A percentile compares a stretch with the other conserved stretches of the same genome.
phyloP scores from a whole-genome alignment of 1,284 basidiomycete species.

The Psilocybe mexicana region DNA sequence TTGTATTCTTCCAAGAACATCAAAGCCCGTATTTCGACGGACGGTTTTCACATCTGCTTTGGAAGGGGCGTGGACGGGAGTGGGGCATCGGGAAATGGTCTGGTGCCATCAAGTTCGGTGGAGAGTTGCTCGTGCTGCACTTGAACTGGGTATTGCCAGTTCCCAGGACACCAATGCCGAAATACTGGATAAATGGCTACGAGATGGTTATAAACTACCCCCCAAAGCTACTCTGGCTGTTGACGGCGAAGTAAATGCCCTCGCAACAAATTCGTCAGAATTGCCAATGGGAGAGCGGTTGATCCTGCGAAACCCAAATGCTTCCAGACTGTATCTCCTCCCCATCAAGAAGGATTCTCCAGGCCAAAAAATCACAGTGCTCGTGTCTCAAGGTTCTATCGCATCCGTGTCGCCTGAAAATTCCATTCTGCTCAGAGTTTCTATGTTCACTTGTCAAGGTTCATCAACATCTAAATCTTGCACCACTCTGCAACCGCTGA shows the following conservation, averaged over 20 bases:
- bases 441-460: constrained; percentile 44
- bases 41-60: constrained; percentile 87
- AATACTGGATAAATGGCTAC: constrained; percentile 63
- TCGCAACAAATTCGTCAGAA: constrained; percentile 21
- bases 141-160: constrained; percentile 60
- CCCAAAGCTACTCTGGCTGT: constrained; percentile 15
- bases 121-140: constrained; percentile 77
- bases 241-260: constrained; percentile 17
- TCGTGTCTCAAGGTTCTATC: constrained; percentile 62
- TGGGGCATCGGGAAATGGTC: constrained; percentile 95
- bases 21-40: constrained; percentile 48
- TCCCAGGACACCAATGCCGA: constrained; percentile 30
- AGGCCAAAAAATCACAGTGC: constrained; percentile 45
- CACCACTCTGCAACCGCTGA: constrained; percentile 40
- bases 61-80: constrained; percentile 91
- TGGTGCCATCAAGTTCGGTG: constrained; percentile 99
- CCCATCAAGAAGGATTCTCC: constrained; percentile 36
- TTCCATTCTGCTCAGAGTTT: constrained; percentile 40
- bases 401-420: constrained; percentile 49
- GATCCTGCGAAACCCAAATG: constrained; percentile 43
- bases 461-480: constrained; percentile 35
- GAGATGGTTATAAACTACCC: constrained; percentile 54
- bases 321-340: constrained; percentile 50
- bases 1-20: constrained; percentile 62
- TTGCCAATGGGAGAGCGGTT: constrained; percentile 41